phyloP scores from a whole-genome alignment of 768 basidiomycete species.

The Candolleomyces aberdarensis region DNA sequence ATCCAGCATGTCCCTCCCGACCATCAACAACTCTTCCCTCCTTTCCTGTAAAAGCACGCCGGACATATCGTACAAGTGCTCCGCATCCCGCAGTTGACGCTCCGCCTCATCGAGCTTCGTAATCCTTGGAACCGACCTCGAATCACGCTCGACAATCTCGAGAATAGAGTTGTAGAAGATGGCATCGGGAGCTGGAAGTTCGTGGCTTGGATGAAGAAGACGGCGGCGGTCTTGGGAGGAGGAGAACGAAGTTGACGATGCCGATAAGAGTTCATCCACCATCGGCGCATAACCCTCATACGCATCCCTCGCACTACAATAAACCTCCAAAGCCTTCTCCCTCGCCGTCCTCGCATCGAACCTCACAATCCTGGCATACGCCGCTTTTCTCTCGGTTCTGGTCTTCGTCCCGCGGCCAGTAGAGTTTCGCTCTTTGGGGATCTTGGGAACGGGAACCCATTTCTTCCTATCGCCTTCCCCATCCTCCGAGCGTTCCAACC shows the following conservation, averaged over 20 bases:
- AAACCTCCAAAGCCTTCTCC: too few relatives aligned
- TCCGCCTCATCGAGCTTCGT: background rate
- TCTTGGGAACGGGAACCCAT: too few relatives aligned
- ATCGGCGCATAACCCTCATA: slow-evolving; percentile 6
- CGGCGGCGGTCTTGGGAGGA: background rate
- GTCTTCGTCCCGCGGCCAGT: too few relatives aligned
- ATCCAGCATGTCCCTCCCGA: slow-evolving; percentile 16
- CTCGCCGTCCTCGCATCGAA: too few relatives aligned
- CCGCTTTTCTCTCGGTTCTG: too few relatives aligned
- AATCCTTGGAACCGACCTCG: slow-evolving; percentile 8
- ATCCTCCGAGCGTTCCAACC: background rate
- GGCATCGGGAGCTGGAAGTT: slow-evolving; percentile 51
- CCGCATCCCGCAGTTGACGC: background rate
- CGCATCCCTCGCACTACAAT: background rate
- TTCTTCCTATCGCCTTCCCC: background rate
- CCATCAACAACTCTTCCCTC: slow-evolving; percentile 6
- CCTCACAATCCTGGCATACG: too few relatives aligned
- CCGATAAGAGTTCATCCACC: background rate
- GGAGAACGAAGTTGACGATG: too few relatives aligned
- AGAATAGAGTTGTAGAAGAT: slow-evolving; percentile 67
- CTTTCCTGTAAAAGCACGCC: background rate
- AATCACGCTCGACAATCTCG: slow-evolving; percentile 31
- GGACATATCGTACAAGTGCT: slow-evolving; percentile 2
- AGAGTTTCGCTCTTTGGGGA: too few relatives aligned
- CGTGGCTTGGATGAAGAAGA: slow-evolving; percentile 12